A percentile compares a stretch with the other conserved stretches of the same genome.
phyloP scores from a whole-genome alignment of 345 rosid species.

The Lepidium sativum region DNA sequence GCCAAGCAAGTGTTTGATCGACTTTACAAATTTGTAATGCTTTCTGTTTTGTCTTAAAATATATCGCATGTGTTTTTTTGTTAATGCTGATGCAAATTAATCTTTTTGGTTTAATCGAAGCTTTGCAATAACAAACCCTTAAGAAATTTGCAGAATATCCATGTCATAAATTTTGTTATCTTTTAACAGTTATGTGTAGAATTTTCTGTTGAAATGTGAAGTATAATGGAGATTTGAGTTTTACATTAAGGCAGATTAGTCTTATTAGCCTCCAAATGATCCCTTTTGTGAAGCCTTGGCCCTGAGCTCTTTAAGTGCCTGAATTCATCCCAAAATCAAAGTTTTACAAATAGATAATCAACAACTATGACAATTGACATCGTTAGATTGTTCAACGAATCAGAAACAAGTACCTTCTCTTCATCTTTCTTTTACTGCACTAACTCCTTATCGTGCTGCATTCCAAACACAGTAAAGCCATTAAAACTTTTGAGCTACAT shows the following conservation, averaged over 20 bases:
- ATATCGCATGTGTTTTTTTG: not conserved
- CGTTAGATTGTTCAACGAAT: not conserved
- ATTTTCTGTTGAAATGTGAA: not conserved
- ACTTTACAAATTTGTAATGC: not conserved
- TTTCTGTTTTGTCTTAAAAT: not conserved
- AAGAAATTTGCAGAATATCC: not conserved
- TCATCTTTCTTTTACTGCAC: conserved; percentile 55
- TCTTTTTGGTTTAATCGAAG: not conserved
- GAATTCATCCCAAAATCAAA: not conserved
- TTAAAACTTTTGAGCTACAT: not conserved
- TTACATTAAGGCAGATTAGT: not conserved
- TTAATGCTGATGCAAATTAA: not conserved
- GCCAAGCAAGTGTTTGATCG: conserved; percentile 12
- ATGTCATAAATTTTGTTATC: not conserved
- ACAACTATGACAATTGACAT: not conserved
- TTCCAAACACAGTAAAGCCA: not conserved
- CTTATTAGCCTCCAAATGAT: conserved; percentile 71
- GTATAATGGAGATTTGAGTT: not conserved
- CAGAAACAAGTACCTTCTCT: conserved; percentile 31
- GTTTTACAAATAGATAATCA: not conserved
- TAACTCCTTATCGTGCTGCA: conserved; percentile 44
- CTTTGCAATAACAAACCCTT: not conserved
- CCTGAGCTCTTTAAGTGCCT: conserved; percentile 82
- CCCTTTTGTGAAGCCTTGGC: conserved; percentile 80
- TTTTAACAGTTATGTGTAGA: not conserved